These are phyloP conservation scores for Berberis thunbergii DNA, from an alignment of 164 flowering plant genomes.

Conservation along the genomic window DNA sequence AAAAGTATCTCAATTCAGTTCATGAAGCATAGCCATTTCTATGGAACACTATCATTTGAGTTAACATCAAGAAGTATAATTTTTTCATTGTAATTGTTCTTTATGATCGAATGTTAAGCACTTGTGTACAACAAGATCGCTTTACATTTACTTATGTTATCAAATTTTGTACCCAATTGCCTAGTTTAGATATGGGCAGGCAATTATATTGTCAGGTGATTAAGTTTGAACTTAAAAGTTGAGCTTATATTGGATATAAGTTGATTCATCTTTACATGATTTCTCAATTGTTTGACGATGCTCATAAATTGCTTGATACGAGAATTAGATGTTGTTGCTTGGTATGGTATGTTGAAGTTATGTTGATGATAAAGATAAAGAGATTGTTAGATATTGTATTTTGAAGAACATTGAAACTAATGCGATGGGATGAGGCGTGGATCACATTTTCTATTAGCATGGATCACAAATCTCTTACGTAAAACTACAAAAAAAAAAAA, in stretches of 20 bases:
- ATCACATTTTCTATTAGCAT: too few relatives aligned
- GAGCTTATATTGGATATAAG: neutral
- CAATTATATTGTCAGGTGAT: constrained; percentile 4
- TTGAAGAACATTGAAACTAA: too few relatives aligned
- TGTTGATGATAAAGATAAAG: neutral
- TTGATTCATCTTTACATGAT: too few relatives aligned
- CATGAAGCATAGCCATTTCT: constrained; percentile 6
- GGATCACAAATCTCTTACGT: too few relatives aligned
- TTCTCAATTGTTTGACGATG: too few relatives aligned
- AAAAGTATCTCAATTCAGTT: constrained; percentile 1
- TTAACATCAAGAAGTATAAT: neutral
- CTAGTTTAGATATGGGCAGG: neutral
- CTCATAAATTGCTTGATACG: too few relatives aligned
- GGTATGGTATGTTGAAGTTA: constrained; percentile 3
- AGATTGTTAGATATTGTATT: neutral
- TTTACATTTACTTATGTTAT: constrained; percentile 8
- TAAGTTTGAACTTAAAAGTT: neutral
- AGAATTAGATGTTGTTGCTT: too few relatives aligned
- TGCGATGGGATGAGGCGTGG: too few relatives aligned
- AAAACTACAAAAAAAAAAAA: too few relatives aligned
- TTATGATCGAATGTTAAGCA: constrained; percentile 1
- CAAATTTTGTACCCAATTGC: constrained; percentile 1
- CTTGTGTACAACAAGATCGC: neutral
- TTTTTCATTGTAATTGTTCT: neutral
- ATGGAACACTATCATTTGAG: constrained; percentile 4